Evolutionary conservation across 441 rosid genomes (phyloP), one percentile per base, ranked within the genome.

Genomic region (Melastoma candidum): DNA sequence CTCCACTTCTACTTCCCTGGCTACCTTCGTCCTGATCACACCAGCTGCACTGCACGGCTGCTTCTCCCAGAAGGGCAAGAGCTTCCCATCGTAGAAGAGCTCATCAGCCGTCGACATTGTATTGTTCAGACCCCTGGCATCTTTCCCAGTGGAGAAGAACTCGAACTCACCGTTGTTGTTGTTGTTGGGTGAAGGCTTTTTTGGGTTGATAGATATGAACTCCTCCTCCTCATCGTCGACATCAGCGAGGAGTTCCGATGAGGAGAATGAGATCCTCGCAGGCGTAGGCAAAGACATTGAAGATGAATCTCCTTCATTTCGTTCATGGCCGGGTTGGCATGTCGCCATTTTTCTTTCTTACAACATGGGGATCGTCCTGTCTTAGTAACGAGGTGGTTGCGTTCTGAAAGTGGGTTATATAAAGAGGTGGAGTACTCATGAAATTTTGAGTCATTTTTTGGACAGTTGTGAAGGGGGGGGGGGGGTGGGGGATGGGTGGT

Each of bases 81-180:
- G 57, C 63, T 59, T 59, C 36, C 63, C 63, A 44, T 59, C 63
- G 32, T 47, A 51, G 46, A 59, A 59, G 46, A 59, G 63, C 57
- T 59, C 63, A 36, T 59, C 63, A 11, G 63, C 63, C 1, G 36
- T 59, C 27, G 32, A 12, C 49, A 59, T 59, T 44, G 27, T 59
- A 11, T 52, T 12, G 56, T 46, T 10, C 44, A 52, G 39, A 48
- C 29, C 29, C 22, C 22, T 17, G 22, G 22, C 22, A 17, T 17
- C 22, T 17, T 17, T 17, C 17, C 27, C 11, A 13, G 52, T 10
- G 10, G 63, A 26, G 32, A 48, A 54, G 55, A 59, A 59, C 63
- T 59, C 63, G 17, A 59, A 59, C 26, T 59, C 63, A 7, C 54
- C 44, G 2, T 27, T 27, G 7, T 39, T 17, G 7, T 39, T 17